Conservation (phyloP, 164 flowering plant genomes). For the Akebia trifoliata region DNA sequence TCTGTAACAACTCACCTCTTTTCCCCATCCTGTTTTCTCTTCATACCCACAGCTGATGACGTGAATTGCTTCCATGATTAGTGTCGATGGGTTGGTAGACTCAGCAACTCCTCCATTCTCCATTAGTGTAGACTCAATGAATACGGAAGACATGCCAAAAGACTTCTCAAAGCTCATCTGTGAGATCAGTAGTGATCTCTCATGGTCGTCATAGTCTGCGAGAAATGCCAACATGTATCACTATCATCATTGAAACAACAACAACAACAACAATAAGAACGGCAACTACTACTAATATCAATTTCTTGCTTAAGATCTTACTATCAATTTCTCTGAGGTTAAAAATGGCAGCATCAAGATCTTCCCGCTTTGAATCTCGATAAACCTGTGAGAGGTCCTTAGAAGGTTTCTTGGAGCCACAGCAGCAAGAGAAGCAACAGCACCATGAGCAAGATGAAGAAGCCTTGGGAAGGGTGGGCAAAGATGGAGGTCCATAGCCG, state of each 20-base stretch:
- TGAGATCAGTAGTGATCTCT: constrained; percentile 85
- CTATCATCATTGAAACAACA: not conserved
- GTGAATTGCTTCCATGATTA: constrained; percentile 92
- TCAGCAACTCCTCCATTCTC: constrained; percentile 91
- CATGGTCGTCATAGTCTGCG: constrained; percentile 88
- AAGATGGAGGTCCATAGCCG: constrained; percentile 83
- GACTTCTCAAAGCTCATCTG: constrained; percentile 94
- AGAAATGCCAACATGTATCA: constrained; percentile 1
- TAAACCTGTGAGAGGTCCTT: constrained; percentile 65
- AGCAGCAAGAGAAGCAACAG: constrained; percentile 59
- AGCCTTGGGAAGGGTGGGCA: constrained; percentile 54
- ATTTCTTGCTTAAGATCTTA: too few species aligned
- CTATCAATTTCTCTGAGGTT: constrained; percentile 90
- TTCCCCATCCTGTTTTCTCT: constrained; percentile 98
- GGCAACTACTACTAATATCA: too few species aligned
- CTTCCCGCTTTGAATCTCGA: constrained; percentile 78
- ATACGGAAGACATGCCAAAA: constrained; percentile 86
- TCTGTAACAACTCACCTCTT: constrained; percentile 46
- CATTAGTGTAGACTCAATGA: constrained; percentile 94
- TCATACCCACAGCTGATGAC: constrained; percentile 96
- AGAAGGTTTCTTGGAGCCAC: constrained; percentile 60
- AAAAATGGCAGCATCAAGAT: constrained; percentile 89
- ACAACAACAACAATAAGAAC: not conserved
- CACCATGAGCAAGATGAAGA: constrained; percentile 69
- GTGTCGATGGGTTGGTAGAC: constrained; percentile 62